These are phyloP conservation scores for Arabis alpina DNA, from an alignment of 345 rosid genomes.

Conservation along the genomic window DNA sequence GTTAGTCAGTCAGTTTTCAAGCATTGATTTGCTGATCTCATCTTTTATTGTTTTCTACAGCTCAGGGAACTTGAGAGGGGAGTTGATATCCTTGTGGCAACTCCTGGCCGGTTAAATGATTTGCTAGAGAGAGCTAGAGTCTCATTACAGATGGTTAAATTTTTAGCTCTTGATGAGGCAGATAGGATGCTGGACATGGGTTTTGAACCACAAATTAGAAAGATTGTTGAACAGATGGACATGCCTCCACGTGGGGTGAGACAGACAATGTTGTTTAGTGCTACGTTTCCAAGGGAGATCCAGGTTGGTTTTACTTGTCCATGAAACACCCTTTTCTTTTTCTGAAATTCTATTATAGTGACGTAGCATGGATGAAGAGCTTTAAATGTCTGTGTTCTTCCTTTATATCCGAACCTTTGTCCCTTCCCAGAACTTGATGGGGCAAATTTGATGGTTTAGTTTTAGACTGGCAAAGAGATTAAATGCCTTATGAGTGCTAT, in stretches of 20 bases:
- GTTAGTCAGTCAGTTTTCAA: conserved; percentile 12
- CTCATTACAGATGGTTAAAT: conserved; percentile 86
- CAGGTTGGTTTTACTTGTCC: conserved; percentile 61
- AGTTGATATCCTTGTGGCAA: conserved; percentile 97
- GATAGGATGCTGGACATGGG: conserved; percentile 99
- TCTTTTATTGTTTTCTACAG: conserved; percentile 51
- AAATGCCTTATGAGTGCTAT: conserved; percentile 14
- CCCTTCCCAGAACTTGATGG: conserved; percentile 3
- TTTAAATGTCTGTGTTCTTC: neutral
- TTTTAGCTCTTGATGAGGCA: conserved; percentile 95
- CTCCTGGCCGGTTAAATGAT: conserved; percentile 98
- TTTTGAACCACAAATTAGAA: conserved; percentile 98
- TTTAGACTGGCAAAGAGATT: conserved; percentile 20
- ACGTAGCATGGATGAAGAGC: neutral
- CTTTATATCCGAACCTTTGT: neutral
- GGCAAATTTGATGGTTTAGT: conserved; percentile 25
- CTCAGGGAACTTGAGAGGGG: conserved; percentile 95
- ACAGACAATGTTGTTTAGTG: conserved; percentile 98
- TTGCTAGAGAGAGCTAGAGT: conserved; percentile 96
- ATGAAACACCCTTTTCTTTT: neutral
- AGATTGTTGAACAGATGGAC: conserved; percentile 95
- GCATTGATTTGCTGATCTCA: conserved; percentile 2
- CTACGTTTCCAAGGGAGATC: conserved; percentile 95
- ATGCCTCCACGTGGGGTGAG: conserved; percentile 90
- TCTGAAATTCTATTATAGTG: conserved; percentile 1